A percentile compares a stretch with the other conserved stretches of the same genome.
phyloP scores from a whole-genome alignment of 139 green algal species.

The Auxenochlorella pyrenoidosa region DNA sequence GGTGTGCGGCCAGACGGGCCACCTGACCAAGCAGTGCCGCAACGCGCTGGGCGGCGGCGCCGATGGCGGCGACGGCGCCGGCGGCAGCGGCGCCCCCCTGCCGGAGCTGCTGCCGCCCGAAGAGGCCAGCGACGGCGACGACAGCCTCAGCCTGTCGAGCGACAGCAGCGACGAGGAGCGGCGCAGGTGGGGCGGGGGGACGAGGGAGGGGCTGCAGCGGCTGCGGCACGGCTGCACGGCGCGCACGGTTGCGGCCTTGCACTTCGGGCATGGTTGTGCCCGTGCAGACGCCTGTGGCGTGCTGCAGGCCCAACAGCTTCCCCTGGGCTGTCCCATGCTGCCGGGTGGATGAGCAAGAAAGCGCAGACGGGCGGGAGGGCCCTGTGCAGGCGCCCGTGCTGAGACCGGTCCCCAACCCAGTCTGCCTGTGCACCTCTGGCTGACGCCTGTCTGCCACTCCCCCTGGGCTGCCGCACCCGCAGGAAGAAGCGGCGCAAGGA shows the following conservation, averaged over 20 bases:
- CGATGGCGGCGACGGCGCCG: neutral
- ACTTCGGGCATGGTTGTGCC: no score
- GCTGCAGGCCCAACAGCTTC: no score
- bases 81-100: constrained; percentile 20
- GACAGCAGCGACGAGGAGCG: constrained; percentile 37
- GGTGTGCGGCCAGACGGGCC: constrained; percentile 84
- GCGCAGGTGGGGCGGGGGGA: constrained; percentile 13
- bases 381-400: no score
- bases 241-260: no score
- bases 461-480: neutral
- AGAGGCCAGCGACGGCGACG: constrained; percentile 19
- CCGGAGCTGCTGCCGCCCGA: neutral
- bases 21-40: constrained; percentile 91
- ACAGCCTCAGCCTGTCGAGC: constrained; percentile 21
- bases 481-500: constrained; percentile 52
- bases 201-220: no score
- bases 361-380: no score
- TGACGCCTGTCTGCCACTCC: no score
- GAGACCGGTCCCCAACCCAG: no score
- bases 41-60: constrained; percentile 54
- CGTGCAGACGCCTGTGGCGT: no score
- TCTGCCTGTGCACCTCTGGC: neutral
- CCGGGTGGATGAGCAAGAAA: no score
- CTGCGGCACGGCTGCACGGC: no score
- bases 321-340: no score